phyloP scores from a whole-genome alignment of 352 stramenopile species.

The Pythium scleroteichum region DNA sequence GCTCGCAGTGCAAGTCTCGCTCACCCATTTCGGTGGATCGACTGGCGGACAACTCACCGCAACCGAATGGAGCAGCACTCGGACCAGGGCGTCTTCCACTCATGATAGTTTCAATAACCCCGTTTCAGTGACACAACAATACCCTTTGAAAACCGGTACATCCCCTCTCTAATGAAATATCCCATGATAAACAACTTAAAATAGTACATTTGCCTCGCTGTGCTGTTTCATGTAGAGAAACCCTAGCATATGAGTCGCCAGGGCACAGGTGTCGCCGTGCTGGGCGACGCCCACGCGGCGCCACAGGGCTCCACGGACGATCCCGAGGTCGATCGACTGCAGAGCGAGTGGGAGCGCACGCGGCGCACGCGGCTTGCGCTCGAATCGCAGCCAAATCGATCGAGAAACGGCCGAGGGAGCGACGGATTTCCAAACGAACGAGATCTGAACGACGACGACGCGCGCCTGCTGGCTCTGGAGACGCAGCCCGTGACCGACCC shows the following conservation, averaged over 20 bases:
- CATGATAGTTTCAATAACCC: no score
- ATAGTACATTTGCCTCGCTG: no score
- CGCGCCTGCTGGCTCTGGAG: slow-evolving; percentile 1
- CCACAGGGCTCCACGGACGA: neutral
- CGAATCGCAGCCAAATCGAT: slow-evolving; percentile 16
- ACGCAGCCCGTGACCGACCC: slow-evolving; percentile 42
- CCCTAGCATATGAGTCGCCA: slow-evolving; percentile 1
- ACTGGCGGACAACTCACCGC: no score
- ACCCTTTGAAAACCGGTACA: no score
- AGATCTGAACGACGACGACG: neutral
- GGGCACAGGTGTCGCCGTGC: neutral
- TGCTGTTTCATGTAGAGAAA: no score
- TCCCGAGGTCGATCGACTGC: neutral
- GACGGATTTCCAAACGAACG: neutral
- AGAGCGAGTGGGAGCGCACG: slow-evolving; percentile 9
- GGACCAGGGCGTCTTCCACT: no score
- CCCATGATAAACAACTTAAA: no score
- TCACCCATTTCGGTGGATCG: no score
- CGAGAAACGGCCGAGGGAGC: slow-evolving; percentile 2
- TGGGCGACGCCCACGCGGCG: neutral
- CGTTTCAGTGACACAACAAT: no score
- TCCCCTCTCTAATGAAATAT: no score
- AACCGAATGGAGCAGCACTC: no score
- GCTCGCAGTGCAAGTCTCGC: no score
- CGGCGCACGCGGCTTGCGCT: slow-evolving; percentile 19